Evolutionary conservation across 805 yeast genomes (phyloP).

Genomic region (Wickerhamiella australiensis): DNA sequence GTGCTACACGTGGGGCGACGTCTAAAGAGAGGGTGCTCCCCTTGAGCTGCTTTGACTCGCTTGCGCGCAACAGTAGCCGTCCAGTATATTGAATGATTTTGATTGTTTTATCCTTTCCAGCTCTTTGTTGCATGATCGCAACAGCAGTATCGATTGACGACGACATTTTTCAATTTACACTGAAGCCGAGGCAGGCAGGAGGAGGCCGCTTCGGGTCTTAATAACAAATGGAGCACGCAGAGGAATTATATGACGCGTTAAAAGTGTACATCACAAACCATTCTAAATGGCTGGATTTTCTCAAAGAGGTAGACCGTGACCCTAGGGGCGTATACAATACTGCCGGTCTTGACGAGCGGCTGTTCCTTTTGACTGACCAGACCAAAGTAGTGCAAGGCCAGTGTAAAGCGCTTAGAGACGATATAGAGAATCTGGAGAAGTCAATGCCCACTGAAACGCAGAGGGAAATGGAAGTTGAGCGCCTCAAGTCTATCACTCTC

Average conservation of each 20-base stretch:
- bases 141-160: conserved; percentile 12
- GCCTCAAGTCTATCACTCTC: background rate
- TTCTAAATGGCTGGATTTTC: background rate
- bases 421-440: background rate
- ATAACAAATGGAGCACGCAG: background rate
- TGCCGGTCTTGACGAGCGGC: conserved; percentile 1
- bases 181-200: background rate
- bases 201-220: background rate
- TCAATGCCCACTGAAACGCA: conserved; percentile 3
- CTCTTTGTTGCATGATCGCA: conserved; percentile 19
- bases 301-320: background rate
- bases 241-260: background rate
- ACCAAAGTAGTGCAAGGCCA: background rate
- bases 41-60: conserved; percentile 8
- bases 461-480: background rate
- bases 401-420: background rate
- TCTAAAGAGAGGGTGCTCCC: background rate
- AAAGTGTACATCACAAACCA: background rate
- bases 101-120: conserved; percentile 25
- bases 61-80: conserved; percentile 19
- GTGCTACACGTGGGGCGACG: conserved; percentile 14
- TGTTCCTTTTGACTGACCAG: background rate
- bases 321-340: conserved; percentile 1
- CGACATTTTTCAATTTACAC: background rate
- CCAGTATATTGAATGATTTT: conserved; percentile 25